A percentile compares a stretch with the other conserved stretches of the same genome.
phyloP scores from a whole-genome alignment of 805 yeast genomes.

The Saturnispora kantuleensis region DNA sequence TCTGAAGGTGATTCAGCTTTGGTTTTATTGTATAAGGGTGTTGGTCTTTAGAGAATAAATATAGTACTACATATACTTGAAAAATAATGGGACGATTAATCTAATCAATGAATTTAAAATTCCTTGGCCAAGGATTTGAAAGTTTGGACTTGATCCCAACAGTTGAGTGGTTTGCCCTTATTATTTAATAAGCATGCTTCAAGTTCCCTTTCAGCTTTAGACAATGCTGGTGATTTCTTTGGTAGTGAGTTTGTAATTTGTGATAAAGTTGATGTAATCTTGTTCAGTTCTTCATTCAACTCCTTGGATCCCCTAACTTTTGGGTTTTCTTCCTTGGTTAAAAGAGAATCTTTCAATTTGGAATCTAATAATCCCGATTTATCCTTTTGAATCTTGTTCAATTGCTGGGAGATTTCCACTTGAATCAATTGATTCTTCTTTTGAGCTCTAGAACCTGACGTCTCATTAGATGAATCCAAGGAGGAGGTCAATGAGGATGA shows the following conservation, averaged over 20 bases:
- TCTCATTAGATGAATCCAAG: constrained; percentile 78
- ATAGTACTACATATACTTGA: neutral
- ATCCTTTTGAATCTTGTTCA: constrained; percentile 43
- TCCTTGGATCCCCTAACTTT: constrained; percentile 16
- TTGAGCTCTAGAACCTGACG: constrained; percentile 43
- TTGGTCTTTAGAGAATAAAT: constrained; percentile 39
- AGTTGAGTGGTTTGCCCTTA: constrained; percentile 58
- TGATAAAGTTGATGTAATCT: constrained; percentile 27
- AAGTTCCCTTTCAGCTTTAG: constrained; percentile 40
- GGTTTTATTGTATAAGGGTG: constrained; percentile 74
- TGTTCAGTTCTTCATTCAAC: constrained; percentile 26
- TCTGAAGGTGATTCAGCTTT: constrained; percentile 97
- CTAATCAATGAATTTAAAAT: constrained; percentile 3
- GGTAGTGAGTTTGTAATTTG: constrained; percentile 24
- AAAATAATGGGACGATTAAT: neutral
- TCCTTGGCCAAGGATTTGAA: constrained; percentile 47
- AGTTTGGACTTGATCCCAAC: constrained; percentile 70
- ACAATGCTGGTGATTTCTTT: constrained; percentile 30
- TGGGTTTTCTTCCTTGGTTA: constrained; percentile 26
- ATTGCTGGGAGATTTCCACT: constrained; percentile 50
- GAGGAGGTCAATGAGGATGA: constrained; percentile 81
- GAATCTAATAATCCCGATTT: constrained; percentile 42
- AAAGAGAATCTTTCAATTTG: constrained; percentile 35
- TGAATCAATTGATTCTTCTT: constrained; percentile 57
- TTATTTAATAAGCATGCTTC: constrained; percentile 53